Percentiles rank a stretch among this genome's conserved stretches.
These are phyloP conservation scores for Gossypium schwendimanii DNA, from an alignment of 441 rosid genomes.

Conservation along the genomic window DNA sequence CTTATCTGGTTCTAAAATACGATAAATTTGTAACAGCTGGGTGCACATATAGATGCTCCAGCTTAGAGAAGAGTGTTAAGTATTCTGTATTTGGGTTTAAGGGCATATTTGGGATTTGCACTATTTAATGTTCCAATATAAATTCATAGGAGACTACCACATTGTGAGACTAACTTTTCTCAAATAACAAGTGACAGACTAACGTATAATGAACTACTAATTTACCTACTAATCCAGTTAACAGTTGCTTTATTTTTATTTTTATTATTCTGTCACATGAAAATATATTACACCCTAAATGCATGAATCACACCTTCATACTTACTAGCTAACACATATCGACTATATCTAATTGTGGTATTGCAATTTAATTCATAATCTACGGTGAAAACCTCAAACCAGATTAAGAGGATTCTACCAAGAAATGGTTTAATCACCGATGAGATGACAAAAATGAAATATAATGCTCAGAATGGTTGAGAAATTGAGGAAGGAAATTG, in stretches of 20 bases:
- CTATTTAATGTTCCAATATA: neutral
- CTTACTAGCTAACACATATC: neutral
- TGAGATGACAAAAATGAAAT: neutral
- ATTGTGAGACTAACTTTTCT: neutral
- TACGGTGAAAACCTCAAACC: neutral
- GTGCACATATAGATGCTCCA: neutral
- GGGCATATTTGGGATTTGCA: neutral
- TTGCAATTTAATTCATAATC: neutral
- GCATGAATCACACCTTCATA: neutral
- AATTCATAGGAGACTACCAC: neutral
- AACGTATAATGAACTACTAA: neutral
- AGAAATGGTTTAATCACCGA: neutral
- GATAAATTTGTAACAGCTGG: neutral
- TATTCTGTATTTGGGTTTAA: neutral
- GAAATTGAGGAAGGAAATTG: neutral
- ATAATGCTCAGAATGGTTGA: neutral
- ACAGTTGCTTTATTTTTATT: neutral
- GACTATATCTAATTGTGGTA: neutral
- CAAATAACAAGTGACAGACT: neutral
- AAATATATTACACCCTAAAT: neutral
- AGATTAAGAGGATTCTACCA: neutral
- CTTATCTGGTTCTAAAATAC: neutral
- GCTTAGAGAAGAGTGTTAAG: neutral
- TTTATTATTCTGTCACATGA: neutral
- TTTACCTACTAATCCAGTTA: neutral